A percentile compares a stretch with the other conserved stretches of the same genome.
Evolutionary conservation across 495 filamentous ascomycete species (phyloP).

Genomic region (Aspergillus homomorphus): DNA sequence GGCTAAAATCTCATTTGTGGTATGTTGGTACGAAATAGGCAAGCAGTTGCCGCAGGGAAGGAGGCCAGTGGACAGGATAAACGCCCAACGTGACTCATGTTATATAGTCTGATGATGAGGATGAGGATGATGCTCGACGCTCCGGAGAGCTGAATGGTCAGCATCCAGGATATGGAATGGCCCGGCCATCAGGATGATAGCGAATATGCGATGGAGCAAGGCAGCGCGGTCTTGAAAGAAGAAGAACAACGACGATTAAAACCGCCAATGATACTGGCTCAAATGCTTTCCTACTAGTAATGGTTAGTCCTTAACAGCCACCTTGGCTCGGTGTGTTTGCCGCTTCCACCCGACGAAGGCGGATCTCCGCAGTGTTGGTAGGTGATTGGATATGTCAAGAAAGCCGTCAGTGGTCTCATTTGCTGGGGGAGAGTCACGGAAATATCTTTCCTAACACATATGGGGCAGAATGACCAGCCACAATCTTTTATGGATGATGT

Average conservation of each 20-base stretch:
- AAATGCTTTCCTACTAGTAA: not conserved
- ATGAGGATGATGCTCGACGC: not conserved
- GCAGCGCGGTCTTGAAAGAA: not conserved
- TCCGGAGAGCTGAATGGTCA: not conserved
- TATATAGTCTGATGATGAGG: not conserved
- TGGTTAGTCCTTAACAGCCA: conserved; percentile 11
- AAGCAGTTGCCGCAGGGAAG: not conserved
- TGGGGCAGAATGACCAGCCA: not conserved
- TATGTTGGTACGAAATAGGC: not conserved
- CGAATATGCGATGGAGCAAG: not conserved
- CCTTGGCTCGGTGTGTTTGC: conserved; percentile 16
- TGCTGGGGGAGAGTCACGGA: not conserved
- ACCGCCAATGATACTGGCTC: not conserved
- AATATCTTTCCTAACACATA: not conserved
- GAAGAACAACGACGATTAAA: not conserved
- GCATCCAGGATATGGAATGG: not conserved
- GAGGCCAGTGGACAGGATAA: not conserved
- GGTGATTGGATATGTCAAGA: not conserved
- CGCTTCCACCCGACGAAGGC: conserved; percentile 4
- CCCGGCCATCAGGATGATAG: not conserved
- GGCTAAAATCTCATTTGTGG: not conserved
- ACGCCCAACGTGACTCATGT: not conserved
- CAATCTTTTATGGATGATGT: too few species aligned
- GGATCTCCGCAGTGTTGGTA: not conserved
- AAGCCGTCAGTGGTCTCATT: not conserved